Evolutionary conservation across 176 grass and related monocot species (phyloP).

Genomic region (Ensete ventricosum): DNA sequence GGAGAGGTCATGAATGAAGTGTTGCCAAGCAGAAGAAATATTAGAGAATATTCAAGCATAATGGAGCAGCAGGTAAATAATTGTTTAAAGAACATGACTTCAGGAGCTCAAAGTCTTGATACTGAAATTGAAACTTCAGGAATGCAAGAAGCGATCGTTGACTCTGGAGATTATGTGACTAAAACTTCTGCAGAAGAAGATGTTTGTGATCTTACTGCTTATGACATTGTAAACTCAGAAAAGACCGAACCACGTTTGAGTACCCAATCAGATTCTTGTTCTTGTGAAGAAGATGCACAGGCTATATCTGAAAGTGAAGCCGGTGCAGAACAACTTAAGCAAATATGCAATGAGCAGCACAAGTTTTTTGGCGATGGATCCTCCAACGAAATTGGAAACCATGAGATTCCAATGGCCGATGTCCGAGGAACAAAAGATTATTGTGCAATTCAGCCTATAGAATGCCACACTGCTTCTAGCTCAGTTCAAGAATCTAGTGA

Average conservation of each 20-base stretch:
- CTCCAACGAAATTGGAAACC: neutral
- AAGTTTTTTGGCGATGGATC: neutral
- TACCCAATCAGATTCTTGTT: neutral
- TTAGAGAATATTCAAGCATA: no score
- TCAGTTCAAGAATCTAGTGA: constrained; percentile 4
- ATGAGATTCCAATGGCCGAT: neutral
- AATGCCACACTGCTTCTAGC: neutral
- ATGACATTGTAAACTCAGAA: constrained; percentile 31
- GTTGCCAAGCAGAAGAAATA: no score
- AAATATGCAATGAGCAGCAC: neutral
- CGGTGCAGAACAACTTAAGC: neutral
- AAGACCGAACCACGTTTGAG: neutral
- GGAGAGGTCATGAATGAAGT: no score
- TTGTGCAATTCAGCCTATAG: neutral
- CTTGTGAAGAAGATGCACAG: neutral
- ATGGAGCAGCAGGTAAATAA: neutral
- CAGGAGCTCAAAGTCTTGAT: constrained; percentile 22
- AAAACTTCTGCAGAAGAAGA: neutral
- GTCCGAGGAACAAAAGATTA: neutral
- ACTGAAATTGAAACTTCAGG: constrained; percentile 26
- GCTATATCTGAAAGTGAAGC: neutral
- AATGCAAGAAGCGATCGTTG: constrained; percentile 24
- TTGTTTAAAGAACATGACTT: neutral
- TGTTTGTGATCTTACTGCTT: constrained; percentile 2
- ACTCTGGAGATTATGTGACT: constrained; percentile 21